Conservation (phyloP, 31 red algal species). For the Bonnemaisonia californica region DNA sequence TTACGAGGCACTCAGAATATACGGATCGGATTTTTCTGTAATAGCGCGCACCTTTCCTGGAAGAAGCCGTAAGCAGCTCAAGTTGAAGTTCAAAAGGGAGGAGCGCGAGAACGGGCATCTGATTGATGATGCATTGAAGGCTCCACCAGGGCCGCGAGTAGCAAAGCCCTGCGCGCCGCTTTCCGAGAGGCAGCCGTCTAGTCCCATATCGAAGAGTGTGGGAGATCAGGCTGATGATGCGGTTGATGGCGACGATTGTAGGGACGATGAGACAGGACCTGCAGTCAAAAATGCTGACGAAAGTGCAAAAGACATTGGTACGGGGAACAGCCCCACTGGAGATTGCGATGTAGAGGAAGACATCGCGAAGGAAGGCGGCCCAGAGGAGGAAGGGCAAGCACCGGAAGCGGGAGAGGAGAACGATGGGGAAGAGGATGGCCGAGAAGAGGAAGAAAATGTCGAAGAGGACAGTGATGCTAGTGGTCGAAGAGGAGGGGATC, state of each 20-base stretch:
- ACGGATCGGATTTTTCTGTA: slow-evolving; percentile 93
- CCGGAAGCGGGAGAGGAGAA: no score
- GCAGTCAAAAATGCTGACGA: no score
- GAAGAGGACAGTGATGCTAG: not conserved
- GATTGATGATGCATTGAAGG: slow-evolving; percentile 66
- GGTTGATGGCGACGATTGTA: no score
- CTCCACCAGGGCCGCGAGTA: slow-evolving; percentile 22
- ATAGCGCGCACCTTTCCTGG: slow-evolving; percentile 76
- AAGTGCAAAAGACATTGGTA: no score
- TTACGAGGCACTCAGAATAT: slow-evolving; percentile 76
- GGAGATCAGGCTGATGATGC: not conserved
- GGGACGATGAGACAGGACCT: no score
- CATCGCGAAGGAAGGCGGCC: no score
- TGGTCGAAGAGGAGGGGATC: not conserved
- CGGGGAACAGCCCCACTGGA: no score
- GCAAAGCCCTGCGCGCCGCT: no score
- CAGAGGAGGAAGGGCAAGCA: no score
- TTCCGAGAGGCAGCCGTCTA: slow-evolving; percentile 1
- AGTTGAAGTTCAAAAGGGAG: slow-evolving; percentile 97
- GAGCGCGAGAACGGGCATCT: slow-evolving; percentile 63
- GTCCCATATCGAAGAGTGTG: not conserved
- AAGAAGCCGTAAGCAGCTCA: slow-evolving; percentile 81
- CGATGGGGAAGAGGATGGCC: no score
- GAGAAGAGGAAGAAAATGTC: no score
- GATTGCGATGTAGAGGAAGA: no score